Base-by-base conservation (phyloP, 2,329 filamentous ascomycete genomes). In the Pseudogymnoascus sp. region DNA sequence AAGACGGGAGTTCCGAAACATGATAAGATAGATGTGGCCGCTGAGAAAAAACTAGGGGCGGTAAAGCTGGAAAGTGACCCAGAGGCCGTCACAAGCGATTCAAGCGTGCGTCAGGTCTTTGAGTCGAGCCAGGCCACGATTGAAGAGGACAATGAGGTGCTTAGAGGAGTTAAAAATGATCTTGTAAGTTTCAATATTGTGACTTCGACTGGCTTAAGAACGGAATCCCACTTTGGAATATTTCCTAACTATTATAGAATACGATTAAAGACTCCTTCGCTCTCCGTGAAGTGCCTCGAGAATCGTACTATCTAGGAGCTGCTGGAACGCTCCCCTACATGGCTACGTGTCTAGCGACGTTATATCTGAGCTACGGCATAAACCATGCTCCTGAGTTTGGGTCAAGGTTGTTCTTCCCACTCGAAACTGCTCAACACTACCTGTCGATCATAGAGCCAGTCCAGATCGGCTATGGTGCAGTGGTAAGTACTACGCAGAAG, bases 401-500 rank as follows among this genome's bases (percentile, higher is more conserved):
- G 33, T 79, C 81, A 13, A 82, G 84, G 28, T 79, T 88, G 61
- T 73, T 92, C 47, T 82, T 95, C 72, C 84, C 79, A 64, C 67
- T 86, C 60, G 84, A 91, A 60, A 88, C 84, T 2, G 92, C 92
- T 2, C 84, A 87, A 65, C 78, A 89, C 23, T 79, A 91, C 63
- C 82, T 97, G 9, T 83, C 87, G 68, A 75, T 91, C 15, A 80
- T 96, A 31, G 92, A 96, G 77, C 92, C 92, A 11, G 78, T 97
- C 62, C 93, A 97, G 76, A 83, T 97, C 63, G 93, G 91, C 65
- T 96, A 96, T 71, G 93, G 93, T 63, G 93, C 93, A 59, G 86
- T 96, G 64, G 86, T 88, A 79, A 75, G 85, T 81, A 31, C 35
- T 31, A 26, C 26, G 23, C 26, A n/a, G 40, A n/a, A 35, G 15